Percentiles rank a stretch among this genome's conserved stretches.
phyloP scores from a whole-genome alignment of 148 eudicot species.

The Camellia japonica region DNA sequence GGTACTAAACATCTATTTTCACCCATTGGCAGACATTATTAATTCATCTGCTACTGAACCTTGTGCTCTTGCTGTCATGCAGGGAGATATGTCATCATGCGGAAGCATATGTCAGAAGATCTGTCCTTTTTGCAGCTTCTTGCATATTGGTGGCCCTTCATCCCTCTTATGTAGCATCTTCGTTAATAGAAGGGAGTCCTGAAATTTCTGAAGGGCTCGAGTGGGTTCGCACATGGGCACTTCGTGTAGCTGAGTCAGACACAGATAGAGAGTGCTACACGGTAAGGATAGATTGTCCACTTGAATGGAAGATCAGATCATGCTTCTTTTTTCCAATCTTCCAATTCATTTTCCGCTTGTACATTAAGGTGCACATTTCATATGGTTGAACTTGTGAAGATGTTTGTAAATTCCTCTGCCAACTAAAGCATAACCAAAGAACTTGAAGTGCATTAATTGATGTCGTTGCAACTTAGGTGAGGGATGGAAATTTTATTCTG shows the following conservation, averaged over 20 bases:
- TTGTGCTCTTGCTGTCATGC: constrained; percentile 25
- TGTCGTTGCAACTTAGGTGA: not conserved
- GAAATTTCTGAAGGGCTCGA: constrained; percentile 83
- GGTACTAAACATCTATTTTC: constrained; percentile 41
- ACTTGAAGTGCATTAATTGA: not conserved
- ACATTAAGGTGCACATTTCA: not conserved
- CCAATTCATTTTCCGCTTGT: not conserved
- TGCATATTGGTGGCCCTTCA: constrained; percentile 76
- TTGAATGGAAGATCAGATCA: not conserved
- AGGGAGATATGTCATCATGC: constrained; percentile 76
- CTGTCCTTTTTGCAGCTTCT: constrained; percentile 88
- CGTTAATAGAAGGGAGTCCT: constrained; percentile 59
- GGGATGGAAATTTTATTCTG: not conserved
- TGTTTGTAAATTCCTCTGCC: not conserved
- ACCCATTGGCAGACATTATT: not conserved
- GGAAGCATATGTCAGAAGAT: constrained; percentile 84
- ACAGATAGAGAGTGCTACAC: constrained; percentile 79
- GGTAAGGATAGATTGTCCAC: constrained; percentile 39
- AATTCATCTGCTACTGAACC: not conserved
- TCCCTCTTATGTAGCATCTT: constrained; percentile 86
- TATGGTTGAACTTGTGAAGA: not conserved
- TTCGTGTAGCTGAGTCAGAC: constrained; percentile 77
- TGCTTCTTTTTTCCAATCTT: not conserved
- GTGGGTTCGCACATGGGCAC: constrained; percentile 90
- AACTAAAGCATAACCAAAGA: not conserved